Conservation (phyloP, 1,284 basidiomycete species). For the Trichosporon inkin region DNA sequence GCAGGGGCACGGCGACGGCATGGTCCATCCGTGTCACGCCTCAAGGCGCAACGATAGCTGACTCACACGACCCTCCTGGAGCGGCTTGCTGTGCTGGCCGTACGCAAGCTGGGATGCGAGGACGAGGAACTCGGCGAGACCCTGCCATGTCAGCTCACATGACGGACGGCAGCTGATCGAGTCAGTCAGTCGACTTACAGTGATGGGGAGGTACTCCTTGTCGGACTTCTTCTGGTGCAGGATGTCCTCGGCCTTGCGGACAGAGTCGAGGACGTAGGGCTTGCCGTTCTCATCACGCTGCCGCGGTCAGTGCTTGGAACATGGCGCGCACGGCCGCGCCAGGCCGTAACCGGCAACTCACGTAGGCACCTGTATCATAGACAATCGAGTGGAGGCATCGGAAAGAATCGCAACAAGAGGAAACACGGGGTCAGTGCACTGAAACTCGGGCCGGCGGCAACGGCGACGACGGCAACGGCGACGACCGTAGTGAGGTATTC, state of each 20-base stretch:
- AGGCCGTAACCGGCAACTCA: slow-evolving; percentile 9
- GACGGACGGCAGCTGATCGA: neutral
- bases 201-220: slow-evolving; percentile 99
- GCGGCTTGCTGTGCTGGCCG: slow-evolving; percentile 70
- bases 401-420: neutral
- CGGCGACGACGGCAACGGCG: slow-evolving; percentile 10
- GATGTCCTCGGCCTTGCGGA: slow-evolving; percentile 66
- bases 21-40: neutral
- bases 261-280: slow-evolving; percentile 86
- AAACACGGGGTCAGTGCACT: slow-evolving; percentile 1
- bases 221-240: slow-evolving; percentile 68
- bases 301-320: slow-evolving; percentile 6
- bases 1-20: neutral
- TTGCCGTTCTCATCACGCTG: slow-evolving; percentile 94
- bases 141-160: slow-evolving; percentile 23
- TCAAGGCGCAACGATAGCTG: neutral
- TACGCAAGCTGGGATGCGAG: slow-evolving; percentile 89
- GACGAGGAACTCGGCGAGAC: slow-evolving; percentile 80
- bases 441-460: slow-evolving; percentile 9
- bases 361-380: slow-evolving; percentile 13
- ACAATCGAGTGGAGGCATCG: neutral
- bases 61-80: slow-evolving; percentile 72
- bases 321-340: neutral
- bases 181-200: slow-evolving; percentile 43
- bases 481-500: neutral